Percentiles rank a stretch among this genome's conserved stretches.
These are phyloP conservation scores for Erythrobasidium yunnanense DNA, from an alignment of 768 basidiomycete species.

Conservation along the genomic window DNA sequence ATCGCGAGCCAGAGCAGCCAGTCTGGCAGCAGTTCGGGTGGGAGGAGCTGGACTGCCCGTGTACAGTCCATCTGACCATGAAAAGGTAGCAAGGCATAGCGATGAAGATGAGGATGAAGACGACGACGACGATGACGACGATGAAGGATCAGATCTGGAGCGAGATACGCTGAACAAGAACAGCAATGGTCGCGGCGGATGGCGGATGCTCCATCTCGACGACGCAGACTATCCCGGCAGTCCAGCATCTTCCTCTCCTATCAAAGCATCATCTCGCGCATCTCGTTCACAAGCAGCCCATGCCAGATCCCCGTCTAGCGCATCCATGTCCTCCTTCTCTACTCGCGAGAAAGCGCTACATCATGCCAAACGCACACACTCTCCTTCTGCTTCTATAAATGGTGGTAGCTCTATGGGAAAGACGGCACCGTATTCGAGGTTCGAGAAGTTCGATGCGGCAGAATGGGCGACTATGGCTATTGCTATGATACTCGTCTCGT, in stretches of 20 bases:
- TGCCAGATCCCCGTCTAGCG: background rate
- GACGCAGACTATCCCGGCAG: background rate
- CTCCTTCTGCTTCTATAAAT: no score
- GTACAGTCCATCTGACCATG: background rate
- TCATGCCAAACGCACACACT: background rate
- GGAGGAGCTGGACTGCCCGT: background rate
- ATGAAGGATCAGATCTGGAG: constrained; percentile 4
- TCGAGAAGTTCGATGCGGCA: constrained; percentile 3
- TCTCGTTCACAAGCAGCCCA: background rate
- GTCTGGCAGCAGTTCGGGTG: constrained; percentile 4
- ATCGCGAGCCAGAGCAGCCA: constrained; percentile 2
- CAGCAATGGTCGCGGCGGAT: constrained; percentile 4
- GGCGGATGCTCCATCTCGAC: constrained; percentile 6
- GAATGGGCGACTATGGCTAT: constrained; percentile 13
- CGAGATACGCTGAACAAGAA: constrained; percentile 25
- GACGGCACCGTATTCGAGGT: background rate
- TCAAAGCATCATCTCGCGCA: background rate
- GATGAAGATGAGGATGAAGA: constrained; percentile 1
- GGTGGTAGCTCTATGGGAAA: no score
- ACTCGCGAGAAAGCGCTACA: background rate
- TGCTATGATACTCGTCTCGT: background rate
- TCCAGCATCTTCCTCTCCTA: background rate
- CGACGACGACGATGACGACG: constrained; percentile 19
- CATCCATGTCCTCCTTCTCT: background rate
- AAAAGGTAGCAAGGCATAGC: background rate